Base-by-base conservation (phyloP, 371 early-diverging fungal species). In the Saksenaea oblongispora region DNA sequence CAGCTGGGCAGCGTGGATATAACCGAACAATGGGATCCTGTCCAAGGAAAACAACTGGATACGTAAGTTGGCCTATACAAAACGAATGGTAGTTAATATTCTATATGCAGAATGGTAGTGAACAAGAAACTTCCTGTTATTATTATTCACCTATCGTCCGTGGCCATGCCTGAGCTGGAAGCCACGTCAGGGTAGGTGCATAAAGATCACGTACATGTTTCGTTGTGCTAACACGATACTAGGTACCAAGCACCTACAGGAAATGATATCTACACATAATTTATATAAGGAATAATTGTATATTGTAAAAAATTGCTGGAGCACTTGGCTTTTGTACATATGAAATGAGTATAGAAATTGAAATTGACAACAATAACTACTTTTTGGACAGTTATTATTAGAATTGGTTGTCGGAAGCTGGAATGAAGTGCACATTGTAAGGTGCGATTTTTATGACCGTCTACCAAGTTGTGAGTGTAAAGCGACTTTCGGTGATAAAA, bases 1-100 rank as follows among this genome's bases (percentile, higher is more conserved):
- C 84, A 87, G 35, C 68, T 87, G 7, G 87, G 87, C 9, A 84
- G 77, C 51, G 71, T 79, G 8, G 74, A 77, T 9, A 74, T 80
- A 1, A 66, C 66, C 22, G 85, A 87, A 39, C 70, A 81, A 55
- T 87, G 87, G 87, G 84, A 84, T 58, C 78, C 87, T 4, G 66
- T 65, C 3, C 55, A 73, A 51, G 73, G 69, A 34, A 69, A 73
- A 36, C 69, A 75, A 22, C 58, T 78, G n/a, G 79, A 78, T 34
- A 73, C 69, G 80, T 76, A 72, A 62, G 61, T 59, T 18, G 14
- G 17, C 15, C n/a, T n/a, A 26, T 10, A 15, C 9, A 14, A 18
- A 2, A 15, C 0, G 1, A 36, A 26, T 8, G 11, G 24, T 34
- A 28, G 28, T 22, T 56, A 11, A 3, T 26, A 14, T 58, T 14